These are phyloP conservation scores for Tulasnella sp. DNA, from an alignment of 768 basidiomycete genomes.

Conservation along the genomic window DNA sequence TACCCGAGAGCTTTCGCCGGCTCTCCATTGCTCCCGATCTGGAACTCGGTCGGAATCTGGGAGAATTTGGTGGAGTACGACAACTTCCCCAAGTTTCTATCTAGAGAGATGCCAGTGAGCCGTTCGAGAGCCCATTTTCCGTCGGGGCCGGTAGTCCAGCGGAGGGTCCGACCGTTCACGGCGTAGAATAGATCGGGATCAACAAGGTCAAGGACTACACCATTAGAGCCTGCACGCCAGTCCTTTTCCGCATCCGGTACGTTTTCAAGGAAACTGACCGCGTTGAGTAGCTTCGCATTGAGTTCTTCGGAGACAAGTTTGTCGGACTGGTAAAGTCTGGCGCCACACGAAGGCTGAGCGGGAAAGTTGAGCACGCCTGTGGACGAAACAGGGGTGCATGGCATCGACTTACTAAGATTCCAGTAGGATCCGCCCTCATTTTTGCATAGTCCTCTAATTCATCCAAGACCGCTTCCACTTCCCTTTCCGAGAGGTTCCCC, in stretches of 20 bases:
- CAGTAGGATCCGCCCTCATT: neutral
- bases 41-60: neutral
- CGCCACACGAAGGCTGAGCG: neutral
- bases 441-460: neutral
- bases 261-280: neutral
- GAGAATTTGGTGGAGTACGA: neutral
- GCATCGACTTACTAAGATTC: neutral
- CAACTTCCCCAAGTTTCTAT: neutral
- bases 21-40: neutral
- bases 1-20: neutral
- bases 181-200: neutral
- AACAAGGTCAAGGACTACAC: neutral
- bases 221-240: neutral
- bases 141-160: neutral
- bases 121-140: neutral
- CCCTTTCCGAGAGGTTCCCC: neutral
- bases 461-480: neutral
- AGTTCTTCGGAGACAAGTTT: neutral
- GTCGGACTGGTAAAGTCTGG: neutral
- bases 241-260: neutral
- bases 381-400: neutral
- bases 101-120: neutral
- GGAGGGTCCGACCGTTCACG: neutral
- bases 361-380: neutral
- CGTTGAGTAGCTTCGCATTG: neutral